phyloP scores from a whole-genome alignment of 2,329 filamentous ascomycete species.

The Stachybotrys elegans region DNA sequence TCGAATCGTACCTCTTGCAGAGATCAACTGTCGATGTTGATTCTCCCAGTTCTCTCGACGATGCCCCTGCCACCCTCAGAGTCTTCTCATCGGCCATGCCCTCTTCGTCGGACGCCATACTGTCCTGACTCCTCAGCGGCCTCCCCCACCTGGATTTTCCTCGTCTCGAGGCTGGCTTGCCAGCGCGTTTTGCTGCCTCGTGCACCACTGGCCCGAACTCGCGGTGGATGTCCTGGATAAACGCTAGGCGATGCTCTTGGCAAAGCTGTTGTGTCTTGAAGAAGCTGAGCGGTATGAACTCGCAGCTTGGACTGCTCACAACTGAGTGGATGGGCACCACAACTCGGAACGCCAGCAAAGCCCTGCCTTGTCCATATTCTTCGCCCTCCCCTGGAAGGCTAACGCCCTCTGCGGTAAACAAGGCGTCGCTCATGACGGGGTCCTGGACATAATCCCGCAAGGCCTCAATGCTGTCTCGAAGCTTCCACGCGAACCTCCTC shows the following conservation, averaged over 20 bases:
- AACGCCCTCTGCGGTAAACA: constrained; percentile 37
- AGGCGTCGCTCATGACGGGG: constrained; percentile 39
- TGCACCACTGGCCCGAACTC: constrained; percentile 51
- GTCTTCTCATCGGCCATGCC: constrained; percentile 4
- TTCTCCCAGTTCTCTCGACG: constrained; percentile 11
- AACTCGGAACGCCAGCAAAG: constrained; percentile 51
- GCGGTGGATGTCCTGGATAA: constrained; percentile 54
- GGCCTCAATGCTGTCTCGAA: constrained; percentile 36
- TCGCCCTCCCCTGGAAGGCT: constrained; percentile 31
- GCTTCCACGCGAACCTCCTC: constrained; percentile 36
- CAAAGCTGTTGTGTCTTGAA: constrained; percentile 64
- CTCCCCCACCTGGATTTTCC: constrained; percentile 5
- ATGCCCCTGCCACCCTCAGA: constrained; percentile 7
- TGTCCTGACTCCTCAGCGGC: not conserved
- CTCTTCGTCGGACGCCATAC: not conserved
- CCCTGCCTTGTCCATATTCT: constrained; percentile 10
- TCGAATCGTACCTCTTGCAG: constrained; percentile 14
- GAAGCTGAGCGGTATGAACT: constrained; percentile 58
- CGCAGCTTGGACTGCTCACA: constrained; percentile 44
- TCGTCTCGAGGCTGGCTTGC: constrained; percentile 8
- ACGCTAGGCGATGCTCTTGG: constrained; percentile 53
- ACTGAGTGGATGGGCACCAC: constrained; percentile 58
- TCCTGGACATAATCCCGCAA: constrained; percentile 38
- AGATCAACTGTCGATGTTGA: constrained; percentile 21
- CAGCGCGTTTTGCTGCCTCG: constrained; percentile 5